Conservation (phyloP, 345 rosid genomes). For the Syzygium grande region DNA sequence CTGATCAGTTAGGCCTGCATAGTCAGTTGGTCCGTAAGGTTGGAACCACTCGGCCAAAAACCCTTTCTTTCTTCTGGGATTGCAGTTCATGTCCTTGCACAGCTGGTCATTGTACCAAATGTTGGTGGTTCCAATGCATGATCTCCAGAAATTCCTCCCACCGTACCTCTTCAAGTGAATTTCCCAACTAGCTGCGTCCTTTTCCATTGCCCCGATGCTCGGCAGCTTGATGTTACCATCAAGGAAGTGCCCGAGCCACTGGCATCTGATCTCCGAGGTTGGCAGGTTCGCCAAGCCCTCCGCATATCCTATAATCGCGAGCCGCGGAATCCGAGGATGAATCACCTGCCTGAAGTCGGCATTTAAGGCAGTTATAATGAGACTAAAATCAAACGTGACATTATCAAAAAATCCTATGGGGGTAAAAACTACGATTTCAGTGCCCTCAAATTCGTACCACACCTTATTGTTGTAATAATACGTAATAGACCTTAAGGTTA, state of each 20-base stretch:
- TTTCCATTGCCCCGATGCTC: constrained; percentile 17
- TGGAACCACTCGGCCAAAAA: constrained; percentile 19
- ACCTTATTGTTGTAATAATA: neutral
- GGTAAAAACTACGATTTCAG: neutral
- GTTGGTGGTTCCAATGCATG: constrained; percentile 9
- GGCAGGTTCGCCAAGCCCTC: constrained; percentile 15
- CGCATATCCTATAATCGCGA: constrained; percentile 14
- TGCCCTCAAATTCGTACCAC: neutral
- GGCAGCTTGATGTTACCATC: constrained; percentile 19
- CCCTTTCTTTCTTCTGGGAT: constrained; percentile 27
- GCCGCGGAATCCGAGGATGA: constrained; percentile 23
- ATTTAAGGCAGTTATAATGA: neutral
- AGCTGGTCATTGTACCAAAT: constrained; percentile 25
- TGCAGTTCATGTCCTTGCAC: constrained; percentile 36
- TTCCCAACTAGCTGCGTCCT: constrained; percentile 18
- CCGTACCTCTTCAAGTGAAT: constrained; percentile 5
- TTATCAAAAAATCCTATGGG: neutral
- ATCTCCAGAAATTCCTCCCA: constrained; percentile 5
- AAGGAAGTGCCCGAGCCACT: constrained; percentile 15
- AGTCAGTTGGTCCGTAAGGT: constrained; percentile 29
- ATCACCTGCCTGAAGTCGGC: constrained; percentile 13
- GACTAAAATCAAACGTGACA: neutral
- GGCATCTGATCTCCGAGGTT: constrained; percentile 13
- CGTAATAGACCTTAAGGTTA: neutral
- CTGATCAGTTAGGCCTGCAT: constrained; percentile 3